phyloP scores from a whole-genome alignment of 164 flowering plant species.

The Tetracentron sinense region DNA sequence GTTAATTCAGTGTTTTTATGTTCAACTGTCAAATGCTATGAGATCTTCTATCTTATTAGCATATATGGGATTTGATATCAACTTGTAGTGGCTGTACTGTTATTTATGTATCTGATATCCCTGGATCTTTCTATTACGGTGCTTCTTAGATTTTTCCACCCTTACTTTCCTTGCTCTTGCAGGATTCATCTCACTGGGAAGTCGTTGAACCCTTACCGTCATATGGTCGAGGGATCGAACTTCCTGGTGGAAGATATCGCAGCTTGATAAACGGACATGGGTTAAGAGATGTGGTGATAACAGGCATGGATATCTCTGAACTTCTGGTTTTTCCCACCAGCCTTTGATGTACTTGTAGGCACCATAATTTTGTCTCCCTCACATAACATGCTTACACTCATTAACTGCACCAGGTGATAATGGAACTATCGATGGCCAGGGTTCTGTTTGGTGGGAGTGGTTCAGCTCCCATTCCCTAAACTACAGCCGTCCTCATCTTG shows the following conservation, averaged over 20 bases:
- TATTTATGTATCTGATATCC: too few species aligned
- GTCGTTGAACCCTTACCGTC: constrained; percentile 71
- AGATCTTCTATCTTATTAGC: too few species aligned
- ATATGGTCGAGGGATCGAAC: constrained; percentile 82
- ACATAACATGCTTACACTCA: constrained; percentile 1
- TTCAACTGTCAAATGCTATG: too few species aligned
- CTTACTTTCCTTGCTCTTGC: background rate
- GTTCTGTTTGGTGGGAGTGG: constrained; percentile 91
- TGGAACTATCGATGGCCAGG: constrained; percentile 95
- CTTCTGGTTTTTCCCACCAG: background rate
- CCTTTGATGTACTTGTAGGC: background rate
- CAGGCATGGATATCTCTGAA: constrained; percentile 43
- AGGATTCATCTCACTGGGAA: constrained; percentile 71
- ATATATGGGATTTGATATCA: too few species aligned
- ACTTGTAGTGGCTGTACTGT: too few species aligned
- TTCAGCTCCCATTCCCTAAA: constrained; percentile 52
- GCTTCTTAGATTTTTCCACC: too few species aligned
- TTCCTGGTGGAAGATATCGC: constrained; percentile 64
- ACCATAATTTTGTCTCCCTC: background rate
- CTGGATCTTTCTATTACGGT: too few species aligned
- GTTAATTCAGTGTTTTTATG: too few species aligned
- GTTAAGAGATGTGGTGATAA: constrained; percentile 73
- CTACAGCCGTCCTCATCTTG: constrained; percentile 86
- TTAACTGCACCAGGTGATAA: constrained; percentile 60
- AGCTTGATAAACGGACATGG: constrained; percentile 69